A percentile compares a stretch with the other conserved stretches of the same genome.
Conservation (phyloP, 2,329 filamentous ascomycete species). For the Fusarium chaquense region DNA sequence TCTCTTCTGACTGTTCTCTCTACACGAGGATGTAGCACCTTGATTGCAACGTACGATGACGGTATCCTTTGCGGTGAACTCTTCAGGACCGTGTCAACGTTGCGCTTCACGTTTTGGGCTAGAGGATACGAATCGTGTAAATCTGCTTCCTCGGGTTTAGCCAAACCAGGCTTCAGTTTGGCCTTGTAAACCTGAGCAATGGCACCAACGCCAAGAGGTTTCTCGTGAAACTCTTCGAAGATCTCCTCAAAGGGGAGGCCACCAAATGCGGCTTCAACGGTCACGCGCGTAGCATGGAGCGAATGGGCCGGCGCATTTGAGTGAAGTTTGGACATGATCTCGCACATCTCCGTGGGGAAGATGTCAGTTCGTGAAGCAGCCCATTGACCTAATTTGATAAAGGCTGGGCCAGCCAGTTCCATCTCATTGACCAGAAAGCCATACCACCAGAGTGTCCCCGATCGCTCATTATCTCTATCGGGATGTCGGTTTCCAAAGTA, state of each 20-base stretch:
- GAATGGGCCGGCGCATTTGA: constrained; percentile 95
- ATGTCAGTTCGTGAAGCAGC: constrained; percentile 96
- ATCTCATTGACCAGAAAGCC: constrained; percentile 85
- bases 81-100: constrained; percentile 88
- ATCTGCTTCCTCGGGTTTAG: constrained; percentile 71
- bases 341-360: constrained; percentile 92
- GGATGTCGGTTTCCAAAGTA: constrained; percentile 78
- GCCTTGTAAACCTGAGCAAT: constrained; percentile 99
- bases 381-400: constrained; percentile 99
- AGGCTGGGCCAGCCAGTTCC: constrained; percentile 93
- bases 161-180: constrained; percentile 84
- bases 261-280: constrained; percentile 83
- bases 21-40: constrained; percentile 92
- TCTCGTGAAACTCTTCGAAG: constrained; percentile 94
- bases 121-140: constrained; percentile 63
- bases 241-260: constrained; percentile 87
- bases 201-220: constrained; percentile 90
- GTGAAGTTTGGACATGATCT: constrained; percentile 93
- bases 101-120: constrained; percentile 78
- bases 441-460: constrained; percentile 95
- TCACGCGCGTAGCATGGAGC: constrained; percentile 80
- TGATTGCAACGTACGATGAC: constrained; percentile 93
- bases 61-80: constrained; percentile 86
- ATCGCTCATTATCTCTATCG: constrained; percentile 78
- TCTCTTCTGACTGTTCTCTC: constrained; percentile 92